Conservation (phyloP, 1,284 basidiomycete genomes). For the Kwoniella shivajii region DNA sequence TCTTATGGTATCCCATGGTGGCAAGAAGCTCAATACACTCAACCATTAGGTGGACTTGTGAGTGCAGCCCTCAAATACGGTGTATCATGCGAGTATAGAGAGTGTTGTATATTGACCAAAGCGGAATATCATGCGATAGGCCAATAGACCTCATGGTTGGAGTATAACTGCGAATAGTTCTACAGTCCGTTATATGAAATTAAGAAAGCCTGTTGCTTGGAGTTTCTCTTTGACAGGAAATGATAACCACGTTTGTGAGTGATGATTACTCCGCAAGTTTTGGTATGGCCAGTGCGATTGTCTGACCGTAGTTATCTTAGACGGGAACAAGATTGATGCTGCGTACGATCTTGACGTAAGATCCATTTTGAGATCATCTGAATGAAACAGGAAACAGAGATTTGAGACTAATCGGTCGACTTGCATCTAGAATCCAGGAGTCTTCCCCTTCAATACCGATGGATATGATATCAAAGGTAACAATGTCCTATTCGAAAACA, state of each 20-base stretch:
- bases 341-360: constrained; percentile 7
- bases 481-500: constrained; percentile 58
- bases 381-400: no score
- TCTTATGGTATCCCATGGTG: constrained; percentile 14
- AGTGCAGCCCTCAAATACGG: not conserved
- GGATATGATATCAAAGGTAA: constrained; percentile 54
- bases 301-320: not conserved
- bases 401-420: not conserved
- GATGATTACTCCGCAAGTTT: not conserved
- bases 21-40: constrained; percentile 12
- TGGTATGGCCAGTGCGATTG: not conserved
- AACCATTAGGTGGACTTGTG: constrained; percentile 14
- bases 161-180: constrained; percentile 59
- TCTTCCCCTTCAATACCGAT: constrained; percentile 59
- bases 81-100: not conserved
- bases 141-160: constrained; percentile 57
- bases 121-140: not conserved
- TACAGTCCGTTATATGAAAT: constrained; percentile 54
- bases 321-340: constrained; percentile 5
- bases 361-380: no score
- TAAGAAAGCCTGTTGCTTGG: constrained; percentile 60
- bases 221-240: constrained; percentile 57
- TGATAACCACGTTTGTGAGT: constrained; percentile 53
- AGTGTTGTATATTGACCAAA: not conserved
- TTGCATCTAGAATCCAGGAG: constrained; percentile 55